Base-by-base conservation (phyloP, 108 stramenopile species). In the Skeletonema costatum region DNA sequence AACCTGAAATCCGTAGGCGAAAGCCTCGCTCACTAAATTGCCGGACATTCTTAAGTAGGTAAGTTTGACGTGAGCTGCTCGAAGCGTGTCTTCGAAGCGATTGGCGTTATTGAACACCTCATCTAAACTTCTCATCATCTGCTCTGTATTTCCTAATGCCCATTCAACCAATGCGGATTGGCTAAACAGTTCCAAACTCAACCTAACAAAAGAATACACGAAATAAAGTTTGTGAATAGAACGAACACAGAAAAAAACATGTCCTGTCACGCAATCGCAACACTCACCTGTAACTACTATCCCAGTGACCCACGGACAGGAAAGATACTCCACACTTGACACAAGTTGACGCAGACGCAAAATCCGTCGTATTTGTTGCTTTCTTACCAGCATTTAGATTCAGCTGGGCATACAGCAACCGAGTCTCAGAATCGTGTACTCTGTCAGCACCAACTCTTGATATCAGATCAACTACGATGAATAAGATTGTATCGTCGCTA, bases 321-420 rank as follows among this genome's bases (percentile, higher is more conserved):
- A 60, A 70, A 21, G 70, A 70, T 29, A 70, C 60, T 17, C 70
- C 70, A 4, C 53, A 70, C 5, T 70, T 33, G 1, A 70, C 32
- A 32, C 58, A 70, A 7, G 3, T 38, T 30, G 25, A 19, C 33
- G 70, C 70, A 38, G 56, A 70, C 0, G 70, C 53, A 59, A 36
- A 70, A 38, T 70, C 58, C 16, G 70, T 16, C 42, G 68, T 29
- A 25, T 53, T n/a, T 32, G 58, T 70, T 11, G 70, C 31, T 11
- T 60, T 60, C 35, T 33, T 56, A 25, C 19, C 70, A 8, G 70
- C 70, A 25, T 8, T 31, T 17, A 70, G 70, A 32, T 60, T 41
- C 16, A 58, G 33, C 16, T 51, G 6, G n/a, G 70, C 70, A 59
- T 25, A 70, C 17, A 35, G 59, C 11, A 38, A 16, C 10, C 56